phyloP scores from a whole-genome alignment of 1,284 basidiomycete genomes.

The Ceratobasidium sp. region DNA sequence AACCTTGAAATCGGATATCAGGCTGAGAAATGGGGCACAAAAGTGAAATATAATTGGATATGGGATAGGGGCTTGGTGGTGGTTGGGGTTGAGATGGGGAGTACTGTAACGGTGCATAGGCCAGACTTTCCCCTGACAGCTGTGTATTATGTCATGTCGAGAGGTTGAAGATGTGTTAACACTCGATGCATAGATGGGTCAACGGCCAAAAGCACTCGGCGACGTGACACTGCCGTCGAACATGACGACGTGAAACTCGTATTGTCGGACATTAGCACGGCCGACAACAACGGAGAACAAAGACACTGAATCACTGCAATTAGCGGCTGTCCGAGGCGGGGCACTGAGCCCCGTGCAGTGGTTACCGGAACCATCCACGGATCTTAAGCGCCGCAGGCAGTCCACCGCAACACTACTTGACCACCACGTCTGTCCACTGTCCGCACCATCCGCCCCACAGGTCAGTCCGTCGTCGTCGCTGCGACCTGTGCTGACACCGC shows the following conservation, averaged over 20 bases:
- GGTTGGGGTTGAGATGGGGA: background rate
- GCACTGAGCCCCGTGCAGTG: background rate
- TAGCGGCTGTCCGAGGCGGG: background rate
- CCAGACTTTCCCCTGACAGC: background rate
- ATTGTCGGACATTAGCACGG: background rate
- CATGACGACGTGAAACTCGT: background rate
- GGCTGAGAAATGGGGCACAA: background rate
- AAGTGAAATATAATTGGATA: too few species aligned
- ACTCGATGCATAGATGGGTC: background rate
- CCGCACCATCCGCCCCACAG: constrained; percentile 6
- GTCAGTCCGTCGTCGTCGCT: background rate
- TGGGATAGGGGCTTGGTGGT: constrained; percentile 8
- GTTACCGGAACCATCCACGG: constrained; percentile 1
- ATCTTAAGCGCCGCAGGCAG: constrained; percentile 26
- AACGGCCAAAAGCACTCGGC: background rate
- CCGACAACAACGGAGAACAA: background rate
- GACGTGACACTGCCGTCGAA: background rate
- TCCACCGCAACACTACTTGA: constrained; percentile 10
- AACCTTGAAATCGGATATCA: too few species aligned
- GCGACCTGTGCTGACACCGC: background rate
- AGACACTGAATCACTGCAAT: background rate
- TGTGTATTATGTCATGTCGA: background rate
- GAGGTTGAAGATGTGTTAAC: too few species aligned
- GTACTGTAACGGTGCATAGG: background rate
- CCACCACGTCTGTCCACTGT: background rate